Conservation (phyloP, 1,284 basidiomycete species). For the Ceratobasidium sp. region DNA sequence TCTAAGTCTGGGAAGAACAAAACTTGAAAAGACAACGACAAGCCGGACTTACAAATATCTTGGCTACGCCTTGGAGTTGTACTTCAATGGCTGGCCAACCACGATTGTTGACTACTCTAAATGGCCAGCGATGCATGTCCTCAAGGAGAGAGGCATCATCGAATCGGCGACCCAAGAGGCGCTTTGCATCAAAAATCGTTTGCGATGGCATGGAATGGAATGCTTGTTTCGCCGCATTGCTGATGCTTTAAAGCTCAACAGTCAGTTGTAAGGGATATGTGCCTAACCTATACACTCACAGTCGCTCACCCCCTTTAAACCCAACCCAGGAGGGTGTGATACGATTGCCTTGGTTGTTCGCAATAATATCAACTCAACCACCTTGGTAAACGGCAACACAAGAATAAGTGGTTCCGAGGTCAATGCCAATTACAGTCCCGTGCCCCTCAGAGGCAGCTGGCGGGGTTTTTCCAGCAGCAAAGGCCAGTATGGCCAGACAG, state of each 20-base stretch:
- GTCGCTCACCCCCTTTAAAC: conserved; percentile 51
- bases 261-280: no score
- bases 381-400: conserved; percentile 27
- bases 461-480: not conserved
- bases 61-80: conserved; percentile 66
- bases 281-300: conserved; percentile 52
- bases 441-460: not conserved
- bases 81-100: conserved; percentile 68
- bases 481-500: no score
- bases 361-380: conserved; percentile 21
- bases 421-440: conserved; percentile 63
- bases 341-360: conserved; percentile 56
- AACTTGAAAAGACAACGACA: no score
- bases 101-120: conserved; percentile 64
- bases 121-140: conserved; percentile 64
- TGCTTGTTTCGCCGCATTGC: not conserved
- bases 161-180: conserved; percentile 64
- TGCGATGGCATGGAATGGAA: conserved; percentile 50
- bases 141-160: conserved; percentile 59
- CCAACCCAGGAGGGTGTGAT: conserved; percentile 59
- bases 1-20: no score
- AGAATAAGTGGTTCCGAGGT: conserved; percentile 56
- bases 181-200: conserved; percentile 73
- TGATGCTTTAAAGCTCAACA: not conserved
- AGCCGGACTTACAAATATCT: conserved; percentile 61